A percentile compares a stretch with the other conserved stretches of the same genome.
Conservation (phyloP, 2,329 filamentous ascomycete genomes). For the Cladosporium cucumerinum region DNA sequence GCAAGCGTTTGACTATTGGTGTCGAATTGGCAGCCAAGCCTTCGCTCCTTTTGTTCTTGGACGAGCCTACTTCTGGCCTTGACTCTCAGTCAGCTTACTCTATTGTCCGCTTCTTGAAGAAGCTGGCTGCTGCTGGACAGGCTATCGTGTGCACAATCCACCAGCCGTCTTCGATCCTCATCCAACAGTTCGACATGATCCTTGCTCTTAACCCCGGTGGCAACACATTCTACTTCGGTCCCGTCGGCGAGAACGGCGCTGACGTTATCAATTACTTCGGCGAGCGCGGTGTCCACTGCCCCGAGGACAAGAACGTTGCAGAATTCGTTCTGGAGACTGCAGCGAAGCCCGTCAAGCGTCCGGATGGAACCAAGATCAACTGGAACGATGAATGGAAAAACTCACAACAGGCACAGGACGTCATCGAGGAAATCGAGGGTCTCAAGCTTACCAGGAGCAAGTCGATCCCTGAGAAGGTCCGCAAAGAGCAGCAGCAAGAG, state of each 20-base stretch:
- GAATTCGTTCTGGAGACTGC: slow-evolving; percentile 66
- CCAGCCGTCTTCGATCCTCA: slow-evolving; percentile 65
- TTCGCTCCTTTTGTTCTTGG: slow-evolving; percentile 64
- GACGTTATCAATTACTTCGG: slow-evolving; percentile 67
- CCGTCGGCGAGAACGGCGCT: slow-evolving; percentile 64
- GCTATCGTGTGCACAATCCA: slow-evolving; percentile 74
- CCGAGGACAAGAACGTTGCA: slow-evolving; percentile 63
- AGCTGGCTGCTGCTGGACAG: slow-evolving; percentile 63
- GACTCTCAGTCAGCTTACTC: slow-evolving; percentile 67
- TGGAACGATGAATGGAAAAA: slow-evolving; percentile 74
- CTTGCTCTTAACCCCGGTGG: slow-evolving; percentile 66
- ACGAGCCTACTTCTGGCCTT: slow-evolving; percentile 69
- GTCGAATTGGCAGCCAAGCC: slow-evolving; percentile 71
- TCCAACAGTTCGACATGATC: slow-evolving; percentile 72
- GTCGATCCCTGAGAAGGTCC: slow-evolving; percentile 31
- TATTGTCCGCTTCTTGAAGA: slow-evolving; percentile 66
- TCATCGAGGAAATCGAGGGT: slow-evolving; percentile 63
- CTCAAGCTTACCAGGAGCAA: slow-evolving; percentile 59
- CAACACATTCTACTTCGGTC: slow-evolving; percentile 71
- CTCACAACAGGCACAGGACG: slow-evolving; percentile 57
- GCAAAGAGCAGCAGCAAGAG: slow-evolving; percentile 39
- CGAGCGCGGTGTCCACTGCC: slow-evolving; percentile 62
- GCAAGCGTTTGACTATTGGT: slow-evolving; percentile 69
- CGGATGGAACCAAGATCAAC: slow-evolving; percentile 57
- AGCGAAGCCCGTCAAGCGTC: slow-evolving; percentile 52